Evolutionary conservation across 495 filamentous ascomycete species (phyloP).

Genomic region (Penicillium bovifimosum): DNA sequence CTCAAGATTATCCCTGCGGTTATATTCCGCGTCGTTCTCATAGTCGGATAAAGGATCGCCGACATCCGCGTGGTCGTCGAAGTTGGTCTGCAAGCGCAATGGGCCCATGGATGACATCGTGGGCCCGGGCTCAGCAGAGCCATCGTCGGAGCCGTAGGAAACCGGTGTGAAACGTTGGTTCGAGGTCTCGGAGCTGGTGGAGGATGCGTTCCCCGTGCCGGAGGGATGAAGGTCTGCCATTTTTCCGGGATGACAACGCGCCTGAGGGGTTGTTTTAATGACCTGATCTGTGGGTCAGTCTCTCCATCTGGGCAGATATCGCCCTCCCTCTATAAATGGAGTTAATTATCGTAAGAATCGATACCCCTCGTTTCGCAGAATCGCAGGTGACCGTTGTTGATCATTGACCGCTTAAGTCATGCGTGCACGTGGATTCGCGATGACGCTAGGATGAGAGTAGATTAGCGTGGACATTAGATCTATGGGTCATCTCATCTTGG

Average conservation of each 20-base stretch:
- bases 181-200: slow-evolving; percentile 27
- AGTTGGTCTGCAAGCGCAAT: slow-evolving; percentile 36
- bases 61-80: slow-evolving; percentile 15
- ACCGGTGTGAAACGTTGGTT: slow-evolving; percentile 33
- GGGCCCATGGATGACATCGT: slow-evolving; percentile 16
- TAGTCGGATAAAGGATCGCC: slow-evolving; percentile 20
- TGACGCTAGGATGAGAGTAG: neutral
- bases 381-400: slow-evolving; percentile 7
- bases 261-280: neutral
- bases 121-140: slow-evolving; percentile 4
- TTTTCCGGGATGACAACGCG: neutral
- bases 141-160: slow-evolving; percentile 31
- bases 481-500: neutral
- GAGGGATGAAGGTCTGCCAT: slow-evolving; percentile 28
- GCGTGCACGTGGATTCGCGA: neutral
- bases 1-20: slow-evolving; percentile 29
- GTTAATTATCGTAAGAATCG: neutral
- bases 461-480: neutral
- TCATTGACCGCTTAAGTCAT: slow-evolving; percentile 3
- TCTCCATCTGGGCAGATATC: neutral
- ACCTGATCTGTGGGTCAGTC: neutral
- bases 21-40: slow-evolving; percentile 24
- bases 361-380: neutral
- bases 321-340: neutral
- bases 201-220: slow-evolving; percentile 24